Conservation (phyloP, 2,329 filamentous ascomycete species). For the Beauveria caledonica region DNA sequence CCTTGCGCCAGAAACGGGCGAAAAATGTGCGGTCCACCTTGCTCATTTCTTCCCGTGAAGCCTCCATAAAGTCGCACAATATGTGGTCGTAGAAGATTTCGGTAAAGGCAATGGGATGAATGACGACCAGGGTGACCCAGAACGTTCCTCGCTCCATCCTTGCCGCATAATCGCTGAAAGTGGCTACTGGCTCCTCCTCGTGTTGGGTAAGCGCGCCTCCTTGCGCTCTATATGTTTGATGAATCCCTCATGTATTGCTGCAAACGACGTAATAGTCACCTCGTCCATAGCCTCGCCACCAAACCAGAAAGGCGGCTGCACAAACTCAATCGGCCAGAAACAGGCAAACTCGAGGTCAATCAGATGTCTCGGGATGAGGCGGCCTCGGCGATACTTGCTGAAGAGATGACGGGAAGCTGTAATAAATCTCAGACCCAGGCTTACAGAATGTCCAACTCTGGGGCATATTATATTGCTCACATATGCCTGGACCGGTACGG, state of each 20-base stretch:
- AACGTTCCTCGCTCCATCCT: constrained; percentile 13
- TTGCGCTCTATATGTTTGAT: constrained; percentile 3
- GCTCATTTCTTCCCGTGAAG: constrained; percentile 11
- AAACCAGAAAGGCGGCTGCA: constrained; percentile 14
- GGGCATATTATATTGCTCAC: neutral
- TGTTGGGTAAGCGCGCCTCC: neutral
- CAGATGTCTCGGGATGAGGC: constrained; percentile 2
- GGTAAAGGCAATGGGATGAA: constrained; percentile 12
- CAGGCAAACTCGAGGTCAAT: constrained; percentile 27
- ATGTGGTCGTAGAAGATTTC: constrained; percentile 13
- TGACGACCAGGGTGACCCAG: constrained; percentile 13
- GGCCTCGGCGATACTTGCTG: neutral
- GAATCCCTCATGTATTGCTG: constrained; percentile 8
- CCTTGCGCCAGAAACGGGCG: constrained; percentile 11
- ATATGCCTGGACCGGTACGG: neutral
- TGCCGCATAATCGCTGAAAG: constrained; percentile 13
- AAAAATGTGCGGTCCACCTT: constrained; percentile 12
- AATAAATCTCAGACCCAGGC: neutral
- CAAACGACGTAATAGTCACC: constrained; percentile 3
- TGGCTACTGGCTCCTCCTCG: neutral
- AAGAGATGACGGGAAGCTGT: neutral
- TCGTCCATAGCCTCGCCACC: constrained; percentile 25
- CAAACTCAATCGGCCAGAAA: constrained; percentile 21
- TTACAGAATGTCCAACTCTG: neutral
- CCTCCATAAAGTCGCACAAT: constrained; percentile 9